A percentile compares a stretch with the other conserved stretches of the same genome.
These are phyloP conservation scores for Lactarius quietus DNA, from an alignment of 768 basidiomycete genomes.

Conservation along the genomic window DNA sequence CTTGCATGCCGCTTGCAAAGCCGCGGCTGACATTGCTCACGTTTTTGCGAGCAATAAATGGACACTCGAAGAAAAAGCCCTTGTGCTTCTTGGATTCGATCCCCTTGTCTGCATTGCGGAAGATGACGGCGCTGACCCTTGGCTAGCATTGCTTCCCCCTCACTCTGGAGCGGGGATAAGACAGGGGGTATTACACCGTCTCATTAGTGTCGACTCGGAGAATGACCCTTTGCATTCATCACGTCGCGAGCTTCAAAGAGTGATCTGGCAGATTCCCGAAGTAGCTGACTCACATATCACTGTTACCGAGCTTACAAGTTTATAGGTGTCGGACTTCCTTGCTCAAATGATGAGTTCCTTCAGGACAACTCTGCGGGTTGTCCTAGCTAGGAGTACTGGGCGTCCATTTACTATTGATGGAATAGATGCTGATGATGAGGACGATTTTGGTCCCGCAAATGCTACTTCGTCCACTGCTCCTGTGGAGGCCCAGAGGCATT, in stretches of 20 bases:
- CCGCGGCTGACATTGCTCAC: constrained; percentile 40
- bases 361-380: constrained; percentile 40
- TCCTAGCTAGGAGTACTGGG: constrained; percentile 33
- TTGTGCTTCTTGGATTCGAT: constrained; percentile 63
- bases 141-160: constrained; percentile 49
- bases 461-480: constrained; percentile 33
- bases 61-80: constrained; percentile 58
- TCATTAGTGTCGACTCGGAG: constrained; percentile 29
- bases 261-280: constrained; percentile 66
- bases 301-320: constrained; percentile 4
- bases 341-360: constrained; percentile 34
- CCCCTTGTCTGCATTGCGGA: constrained; percentile 51
- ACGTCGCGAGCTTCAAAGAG: constrained; percentile 46
- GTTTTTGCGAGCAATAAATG: constrained; percentile 45
- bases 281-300: constrained; percentile 40
- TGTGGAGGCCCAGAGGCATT: constrained; percentile 32
- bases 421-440: constrained; percentile 44
- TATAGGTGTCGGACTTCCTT: constrained; percentile 54
- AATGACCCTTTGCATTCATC: constrained; percentile 23
- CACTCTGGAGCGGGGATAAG: constrained; percentile 57
- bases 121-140: constrained; percentile 30
- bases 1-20: constrained; percentile 59
- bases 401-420: constrained; percentile 26
- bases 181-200: constrained; percentile 43
- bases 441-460: constrained; percentile 56